These are phyloP conservation scores for Typha latifolia DNA, from an alignment of 176 grass and related monocot genomes.

Conservation along the genomic window DNA sequence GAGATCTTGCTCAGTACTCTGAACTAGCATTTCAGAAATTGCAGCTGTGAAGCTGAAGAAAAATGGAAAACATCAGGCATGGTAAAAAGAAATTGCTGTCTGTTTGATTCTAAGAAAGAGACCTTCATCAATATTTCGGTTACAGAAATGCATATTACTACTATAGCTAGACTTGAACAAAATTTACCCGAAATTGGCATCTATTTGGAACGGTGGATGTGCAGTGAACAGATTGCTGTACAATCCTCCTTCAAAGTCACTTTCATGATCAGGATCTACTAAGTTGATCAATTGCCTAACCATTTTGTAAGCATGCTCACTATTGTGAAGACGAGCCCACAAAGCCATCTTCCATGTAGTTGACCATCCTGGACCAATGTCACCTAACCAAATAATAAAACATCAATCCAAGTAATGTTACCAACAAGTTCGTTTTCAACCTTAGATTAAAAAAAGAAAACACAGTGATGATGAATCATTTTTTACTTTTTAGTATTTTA, in stretches of 20 bases:
- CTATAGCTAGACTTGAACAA: neutral
- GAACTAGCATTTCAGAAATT: constrained; percentile 75
- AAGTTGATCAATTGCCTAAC: constrained; percentile 68
- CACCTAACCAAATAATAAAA: constrained; percentile 38
- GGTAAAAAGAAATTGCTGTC: neutral
- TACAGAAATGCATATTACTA: neutral
- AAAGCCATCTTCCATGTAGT: constrained; percentile 96
- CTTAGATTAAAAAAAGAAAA: too few species aligned
- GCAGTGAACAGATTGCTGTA: constrained; percentile 95
- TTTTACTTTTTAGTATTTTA: too few species aligned
- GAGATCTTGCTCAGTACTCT: constrained; percentile 56
- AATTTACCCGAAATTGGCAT: constrained; percentile 87
- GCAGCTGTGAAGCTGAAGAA: constrained; percentile 70
- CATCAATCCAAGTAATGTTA: neutral
- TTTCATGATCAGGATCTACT: constrained; percentile 65
- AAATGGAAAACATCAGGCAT: neutral
- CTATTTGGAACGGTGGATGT: constrained; percentile 95
- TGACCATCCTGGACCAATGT: constrained; percentile 84
- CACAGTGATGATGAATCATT: too few species aligned
- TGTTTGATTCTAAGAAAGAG: neutral
- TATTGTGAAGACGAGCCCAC: constrained; percentile 73
- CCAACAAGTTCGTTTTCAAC: too few species aligned
- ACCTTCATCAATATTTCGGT: neutral
- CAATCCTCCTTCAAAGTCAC: constrained; percentile 67
- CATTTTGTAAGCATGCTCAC: constrained; percentile 82